Percentiles rank a stretch among this genome's conserved stretches.
These are phyloP conservation scores for Phellopilus nigrolimitatus DNA, from an alignment of 1,284 basidiomycete genomes.

Conservation along the genomic window DNA sequence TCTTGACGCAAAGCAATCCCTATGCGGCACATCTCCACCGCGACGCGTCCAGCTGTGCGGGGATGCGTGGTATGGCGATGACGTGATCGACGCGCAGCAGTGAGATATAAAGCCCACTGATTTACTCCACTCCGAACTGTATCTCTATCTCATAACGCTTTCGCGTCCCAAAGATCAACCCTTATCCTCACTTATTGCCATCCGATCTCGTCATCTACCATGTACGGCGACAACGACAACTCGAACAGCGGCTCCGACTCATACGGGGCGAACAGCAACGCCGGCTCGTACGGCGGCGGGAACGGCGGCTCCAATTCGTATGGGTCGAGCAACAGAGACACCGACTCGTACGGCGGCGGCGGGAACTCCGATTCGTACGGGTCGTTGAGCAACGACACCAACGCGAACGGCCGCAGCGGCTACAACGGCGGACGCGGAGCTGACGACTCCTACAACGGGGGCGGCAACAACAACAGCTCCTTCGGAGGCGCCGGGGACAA, in stretches of 20 bases:
- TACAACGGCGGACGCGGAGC: not conserved
- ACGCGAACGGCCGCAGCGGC: not conserved
- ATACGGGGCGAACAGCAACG: not conserved
- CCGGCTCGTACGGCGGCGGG: constrained; percentile 1
- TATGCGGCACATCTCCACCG: no score
- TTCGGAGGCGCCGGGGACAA: not conserved
- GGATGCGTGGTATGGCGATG: no score
- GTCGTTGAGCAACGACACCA: not conserved
- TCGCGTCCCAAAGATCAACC: no score
- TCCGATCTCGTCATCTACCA: not conserved
- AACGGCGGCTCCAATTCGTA: not conserved
- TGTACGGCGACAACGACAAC: constrained; percentile 4
- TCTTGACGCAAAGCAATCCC: no score
- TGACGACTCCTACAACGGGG: not conserved
- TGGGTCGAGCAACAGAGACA: not conserved
- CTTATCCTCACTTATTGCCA: not conserved
- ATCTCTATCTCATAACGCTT: no score
- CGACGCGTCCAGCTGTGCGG: no score
- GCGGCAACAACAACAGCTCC: not conserved
- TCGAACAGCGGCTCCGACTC: not conserved
- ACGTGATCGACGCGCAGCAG: no score
- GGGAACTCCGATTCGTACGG: not conserved
- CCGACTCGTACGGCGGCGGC: constrained; percentile 7
- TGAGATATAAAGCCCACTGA: no score
- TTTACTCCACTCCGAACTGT: no score